Conservation (phyloP, 495 filamentous ascomycete genomes). For the Amniculicola lignicola region DNA sequence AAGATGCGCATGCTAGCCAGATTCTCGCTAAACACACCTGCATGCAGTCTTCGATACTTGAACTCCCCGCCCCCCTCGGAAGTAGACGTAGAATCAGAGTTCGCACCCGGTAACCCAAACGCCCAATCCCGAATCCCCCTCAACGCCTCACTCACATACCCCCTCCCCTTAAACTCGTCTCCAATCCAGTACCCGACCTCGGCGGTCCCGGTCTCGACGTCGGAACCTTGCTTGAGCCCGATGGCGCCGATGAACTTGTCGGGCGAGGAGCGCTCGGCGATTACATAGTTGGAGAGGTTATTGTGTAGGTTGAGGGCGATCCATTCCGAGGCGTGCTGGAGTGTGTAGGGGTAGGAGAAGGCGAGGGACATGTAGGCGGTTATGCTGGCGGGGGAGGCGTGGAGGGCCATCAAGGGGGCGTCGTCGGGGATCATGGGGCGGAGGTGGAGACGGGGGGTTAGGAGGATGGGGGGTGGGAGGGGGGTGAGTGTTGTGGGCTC, state of each 20-base stretch:
- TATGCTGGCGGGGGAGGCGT: conserved; percentile 32
- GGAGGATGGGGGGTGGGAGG: conserved; percentile 21
- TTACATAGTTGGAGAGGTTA: conserved; percentile 24
- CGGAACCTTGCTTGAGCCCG: conserved; percentile 34
- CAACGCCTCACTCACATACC: conserved; percentile 31
- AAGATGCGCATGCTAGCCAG: conserved; percentile 31
- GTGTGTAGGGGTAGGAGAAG: conserved; percentile 39
- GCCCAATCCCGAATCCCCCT: conserved; percentile 34
- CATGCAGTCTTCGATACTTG: conserved; percentile 27
- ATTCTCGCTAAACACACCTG: conserved; percentile 31
- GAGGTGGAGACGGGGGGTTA: conserved; percentile 28
- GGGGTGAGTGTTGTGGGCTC: too few species aligned
- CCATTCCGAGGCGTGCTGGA: conserved; percentile 33
- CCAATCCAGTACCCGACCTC: conserved; percentile 42
- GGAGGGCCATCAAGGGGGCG: conserved; percentile 18
- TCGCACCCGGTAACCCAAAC: too few species aligned
- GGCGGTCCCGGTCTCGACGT: conserved; percentile 34
- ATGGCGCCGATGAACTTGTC: conserved; percentile 34
- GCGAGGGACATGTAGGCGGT: conserved; percentile 35
- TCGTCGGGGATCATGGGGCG: conserved; percentile 34
- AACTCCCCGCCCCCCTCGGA: too few species aligned
- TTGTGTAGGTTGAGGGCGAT: conserved; percentile 23
- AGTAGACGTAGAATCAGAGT: too few species aligned
- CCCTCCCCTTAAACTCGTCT: conserved; percentile 35
- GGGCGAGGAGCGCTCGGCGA: conserved; percentile 16